Base-by-base conservation (phyloP, 140 eudicot genomes). In the Erigeron philadelphicus region DNA sequence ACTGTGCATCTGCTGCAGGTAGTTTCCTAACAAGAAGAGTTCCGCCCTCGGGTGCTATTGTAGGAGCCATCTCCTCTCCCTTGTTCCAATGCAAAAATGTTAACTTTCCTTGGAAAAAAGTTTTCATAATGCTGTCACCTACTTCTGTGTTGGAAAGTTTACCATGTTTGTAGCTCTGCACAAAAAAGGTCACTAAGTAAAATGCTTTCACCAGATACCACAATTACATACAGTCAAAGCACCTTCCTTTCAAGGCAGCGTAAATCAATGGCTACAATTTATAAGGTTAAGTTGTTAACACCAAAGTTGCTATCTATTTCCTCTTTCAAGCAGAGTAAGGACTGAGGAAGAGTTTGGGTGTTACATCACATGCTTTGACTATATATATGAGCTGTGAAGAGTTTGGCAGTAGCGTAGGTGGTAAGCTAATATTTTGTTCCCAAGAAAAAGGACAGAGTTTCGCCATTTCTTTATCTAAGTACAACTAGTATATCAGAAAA, bases 11-110 rank as follows among this genome's bases (percentile, higher is more conserved):
- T 35, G 89, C 86, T 12, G 44, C 75, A 16, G 95, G 93, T 59
- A 90, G 49, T 83, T 83, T 90, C 73, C 97, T 81, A 38, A 90
- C 97, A 66, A 90, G 95, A 81, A 90, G 93, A 43, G 97, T 90
- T 67, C 92, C 95, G 4, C 93, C 95, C 45, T 81, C 80, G 8
- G 80, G 50, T 67, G 89, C 87, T 65, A 90, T 81, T 58, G 86
- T 85, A 10, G 95, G 97, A 67, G 77, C 86, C 97, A 90, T 87
- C 62, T 83, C 93, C 74, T 75, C 84, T 59, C 95, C 95, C 75
- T 87, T 90, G 83, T 84, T 81, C 84, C 85, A 75, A 66, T 90
- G 95, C 76, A 87, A 67, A 80, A 78, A 90, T 17, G 97, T 90
- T 76, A 90, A 57, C 53, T 76, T 87, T 18, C 95, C 90, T 58